Conservation (phyloP, 2,329 filamentous ascomycete genomes). For the Aspergillus neoniger region DNA sequence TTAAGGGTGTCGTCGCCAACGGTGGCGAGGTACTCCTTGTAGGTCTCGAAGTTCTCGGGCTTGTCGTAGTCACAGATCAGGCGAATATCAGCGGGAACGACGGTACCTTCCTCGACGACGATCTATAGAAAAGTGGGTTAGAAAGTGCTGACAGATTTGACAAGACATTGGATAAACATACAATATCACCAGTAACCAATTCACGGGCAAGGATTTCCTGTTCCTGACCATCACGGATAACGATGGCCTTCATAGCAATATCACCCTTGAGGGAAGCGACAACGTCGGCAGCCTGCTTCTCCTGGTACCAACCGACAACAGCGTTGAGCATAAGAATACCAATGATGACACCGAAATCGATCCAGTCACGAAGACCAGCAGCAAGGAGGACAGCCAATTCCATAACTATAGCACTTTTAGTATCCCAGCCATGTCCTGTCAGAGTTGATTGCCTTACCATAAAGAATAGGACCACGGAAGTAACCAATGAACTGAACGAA, state of each 20-base stretch:
- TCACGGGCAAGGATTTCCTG: slow-evolving; percentile 70
- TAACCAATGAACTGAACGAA: slow-evolving; percentile 73
- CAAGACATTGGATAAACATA: slow-evolving; percentile 41
- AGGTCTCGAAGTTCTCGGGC: slow-evolving; percentile 67
- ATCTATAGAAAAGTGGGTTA: slow-evolving; percentile 45
- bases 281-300: slow-evolving; percentile 78
- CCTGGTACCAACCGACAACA: slow-evolving; percentile 76
- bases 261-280: slow-evolving; percentile 75
- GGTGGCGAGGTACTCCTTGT: slow-evolving; percentile 65
- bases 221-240: slow-evolving; percentile 68
- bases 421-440: not conserved
- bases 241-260: slow-evolving; percentile 72
- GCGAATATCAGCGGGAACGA: slow-evolving; percentile 68
- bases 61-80: slow-evolving; percentile 73
- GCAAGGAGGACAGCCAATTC: slow-evolving; percentile 73
- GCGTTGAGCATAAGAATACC: slow-evolving; percentile 75
- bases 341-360: slow-evolving; percentile 76
- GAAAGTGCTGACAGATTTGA: not conserved
- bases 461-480: slow-evolving; percentile 75
- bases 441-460: slow-evolving; percentile 57
- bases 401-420: slow-evolving; percentile 55
- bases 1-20: slow-evolving; percentile 63
- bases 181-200: slow-evolving; percentile 74
- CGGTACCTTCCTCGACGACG: slow-evolving; percentile 70
- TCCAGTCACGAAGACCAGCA: slow-evolving; percentile 73